A percentile compares a stretch with the other conserved stretches of the same genome.
Conservation (phyloP, 2,329 filamentous ascomycete genomes). For the Fusarium tupiense region DNA sequence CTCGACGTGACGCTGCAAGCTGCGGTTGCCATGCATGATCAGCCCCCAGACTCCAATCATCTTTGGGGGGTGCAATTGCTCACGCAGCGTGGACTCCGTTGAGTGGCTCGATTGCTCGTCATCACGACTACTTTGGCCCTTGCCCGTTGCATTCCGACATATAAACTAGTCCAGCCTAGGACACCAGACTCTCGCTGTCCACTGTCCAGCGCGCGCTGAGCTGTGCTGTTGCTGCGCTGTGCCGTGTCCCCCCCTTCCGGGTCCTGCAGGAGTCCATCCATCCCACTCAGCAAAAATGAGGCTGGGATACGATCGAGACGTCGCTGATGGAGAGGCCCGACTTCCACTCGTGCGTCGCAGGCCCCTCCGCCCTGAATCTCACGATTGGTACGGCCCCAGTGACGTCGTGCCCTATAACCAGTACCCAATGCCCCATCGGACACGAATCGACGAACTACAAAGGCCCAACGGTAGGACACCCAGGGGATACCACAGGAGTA, state of each 20-base stretch:
- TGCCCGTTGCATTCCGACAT: slow-evolving; percentile 24
- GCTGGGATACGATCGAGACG: slow-evolving; percentile 46
- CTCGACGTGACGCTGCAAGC: slow-evolving; percentile 40
- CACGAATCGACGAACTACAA: slow-evolving; percentile 45
- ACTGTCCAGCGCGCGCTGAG: slow-evolving; percentile 6
- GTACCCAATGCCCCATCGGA: slow-evolving; percentile 44
- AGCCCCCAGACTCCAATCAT: slow-evolving; percentile 43
- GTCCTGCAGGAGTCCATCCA: slow-evolving; percentile 29
- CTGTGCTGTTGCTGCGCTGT: slow-evolving; percentile 43
- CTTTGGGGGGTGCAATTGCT: slow-evolving; percentile 39
- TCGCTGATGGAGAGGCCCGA: slow-evolving; percentile 42
- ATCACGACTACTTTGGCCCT: slow-evolving; percentile 31
- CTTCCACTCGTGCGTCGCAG: slow-evolving; percentile 43
- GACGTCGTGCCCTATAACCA: slow-evolving; percentile 39
- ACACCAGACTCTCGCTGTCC: slow-evolving; percentile 14
- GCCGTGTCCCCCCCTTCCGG: slow-evolving; percentile 18
- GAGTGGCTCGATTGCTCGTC: slow-evolving; percentile 40
- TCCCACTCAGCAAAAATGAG: slow-evolving; percentile 43
- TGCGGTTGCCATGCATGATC: slow-evolving; percentile 47
- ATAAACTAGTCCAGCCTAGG: slow-evolving; percentile 34
- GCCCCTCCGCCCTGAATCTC: slow-evolving; percentile 37
- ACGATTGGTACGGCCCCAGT: slow-evolving; percentile 42
- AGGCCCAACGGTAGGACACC: slow-evolving; percentile 46
- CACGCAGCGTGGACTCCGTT: slow-evolving; percentile 44
- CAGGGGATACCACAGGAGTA: slow-evolving; percentile 41